phyloP scores from a whole-genome alignment of 306 rosid species.

The Mucuna pruriens region DNA sequence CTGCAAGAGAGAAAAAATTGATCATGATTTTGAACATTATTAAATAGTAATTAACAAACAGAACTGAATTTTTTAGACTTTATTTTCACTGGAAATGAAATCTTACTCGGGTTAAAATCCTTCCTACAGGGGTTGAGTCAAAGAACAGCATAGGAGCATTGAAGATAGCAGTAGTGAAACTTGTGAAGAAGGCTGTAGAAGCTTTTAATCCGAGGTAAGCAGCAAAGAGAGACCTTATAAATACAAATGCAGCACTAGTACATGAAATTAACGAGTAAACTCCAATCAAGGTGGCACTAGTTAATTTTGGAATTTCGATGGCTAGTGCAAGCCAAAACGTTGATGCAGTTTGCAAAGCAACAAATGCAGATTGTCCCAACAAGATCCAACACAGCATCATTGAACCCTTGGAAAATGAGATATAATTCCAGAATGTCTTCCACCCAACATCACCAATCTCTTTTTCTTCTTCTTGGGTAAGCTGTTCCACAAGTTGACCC shows the following conservation, averaged over 20 bases:
- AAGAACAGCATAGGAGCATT: conserved; percentile 90
- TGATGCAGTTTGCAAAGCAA: conserved; percentile 57
- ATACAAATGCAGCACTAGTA: conserved; percentile 51
- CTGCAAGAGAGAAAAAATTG: conserved; percentile 48
- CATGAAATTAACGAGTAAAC: conserved; percentile 64
- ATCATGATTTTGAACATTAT: background rate
- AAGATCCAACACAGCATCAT: conserved; percentile 40
- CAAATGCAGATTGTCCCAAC: conserved; percentile 45
- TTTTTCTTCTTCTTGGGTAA: conserved; percentile 78
- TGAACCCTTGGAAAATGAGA: conserved; percentile 50
- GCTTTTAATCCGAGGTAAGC: conserved; percentile 77
- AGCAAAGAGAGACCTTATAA: conserved; percentile 44
- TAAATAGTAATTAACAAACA: conserved; percentile 1
- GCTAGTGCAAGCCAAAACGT: conserved; percentile 79
- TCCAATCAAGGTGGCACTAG: conserved; percentile 50
- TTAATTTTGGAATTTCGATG: conserved; percentile 56
- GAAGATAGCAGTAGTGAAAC: conserved; percentile 67
- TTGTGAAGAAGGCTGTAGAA: conserved; percentile 65
- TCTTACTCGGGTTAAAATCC: conserved; percentile 81
- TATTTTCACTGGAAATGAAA: background rate
- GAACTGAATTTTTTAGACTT: background rate
- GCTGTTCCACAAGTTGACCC: conserved; percentile 49
- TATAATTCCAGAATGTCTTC: conserved; percentile 71
- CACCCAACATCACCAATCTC: conserved; percentile 72
- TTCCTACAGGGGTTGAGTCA: conserved; percentile 81